Evolutionary conservation across 768 basidiomycete genomes (phyloP).

Genomic region (Auriscalpium vulgare): DNA sequence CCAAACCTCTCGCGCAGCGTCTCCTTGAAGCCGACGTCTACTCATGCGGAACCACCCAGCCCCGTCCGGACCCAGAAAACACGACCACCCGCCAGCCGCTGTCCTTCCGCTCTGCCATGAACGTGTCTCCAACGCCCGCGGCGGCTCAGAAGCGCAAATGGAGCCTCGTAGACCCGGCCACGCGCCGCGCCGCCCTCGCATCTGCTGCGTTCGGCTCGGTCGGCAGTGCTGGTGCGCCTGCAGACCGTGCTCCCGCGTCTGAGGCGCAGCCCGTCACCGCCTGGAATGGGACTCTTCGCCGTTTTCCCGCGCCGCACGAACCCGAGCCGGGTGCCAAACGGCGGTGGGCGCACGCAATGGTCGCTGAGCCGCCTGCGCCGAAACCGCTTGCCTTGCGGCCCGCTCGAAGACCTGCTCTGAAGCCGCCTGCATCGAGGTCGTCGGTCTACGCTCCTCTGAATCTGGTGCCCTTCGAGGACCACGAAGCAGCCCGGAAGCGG

Average conservation of each 20-base stretch:
- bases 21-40: conserved; percentile 14
- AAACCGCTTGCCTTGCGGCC: neutral
- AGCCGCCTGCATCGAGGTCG: no score
- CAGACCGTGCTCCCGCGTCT: neutral
- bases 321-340: no score
- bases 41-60: conserved; percentile 4
- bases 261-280: neutral
- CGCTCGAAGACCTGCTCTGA: neutral
- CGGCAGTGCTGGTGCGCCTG: neutral
- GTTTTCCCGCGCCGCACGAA: neutral
- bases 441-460: no score
- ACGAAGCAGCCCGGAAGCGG: no score
- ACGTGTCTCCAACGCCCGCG: neutral
- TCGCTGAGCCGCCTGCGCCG: neutral
- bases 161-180: neutral
- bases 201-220: neutral
- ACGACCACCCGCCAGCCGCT: conserved; percentile 6
- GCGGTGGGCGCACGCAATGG: neutral
- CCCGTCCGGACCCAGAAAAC: neutral
- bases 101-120: neutral
- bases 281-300: neutral
- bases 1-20: conserved; percentile 12
- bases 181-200: no score
- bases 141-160: conserved; percentile 1
- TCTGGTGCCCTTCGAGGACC: no score